phyloP scores from a whole-genome alignment of 164 flowering plant species.

The Buxus sempervirens region DNA sequence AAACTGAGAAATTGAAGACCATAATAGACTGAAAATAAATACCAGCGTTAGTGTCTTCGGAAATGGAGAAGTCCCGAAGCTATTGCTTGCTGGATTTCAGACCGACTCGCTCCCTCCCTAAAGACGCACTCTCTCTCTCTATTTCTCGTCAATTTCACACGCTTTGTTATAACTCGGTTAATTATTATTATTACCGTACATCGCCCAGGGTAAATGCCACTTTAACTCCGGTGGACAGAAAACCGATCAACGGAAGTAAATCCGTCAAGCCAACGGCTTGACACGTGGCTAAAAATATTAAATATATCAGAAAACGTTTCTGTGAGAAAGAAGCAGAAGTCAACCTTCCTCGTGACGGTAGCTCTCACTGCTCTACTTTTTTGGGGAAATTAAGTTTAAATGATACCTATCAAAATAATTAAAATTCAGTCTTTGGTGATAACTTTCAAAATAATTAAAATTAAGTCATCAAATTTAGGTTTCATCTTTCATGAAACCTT shows the following conservation, averaged over 20 bases:
- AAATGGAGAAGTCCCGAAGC: conserved; percentile 8
- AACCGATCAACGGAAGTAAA: conserved; percentile 29
- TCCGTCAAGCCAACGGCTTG: neutral
- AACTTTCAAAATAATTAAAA: too few species aligned
- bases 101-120: neutral
- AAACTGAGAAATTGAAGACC: neutral
- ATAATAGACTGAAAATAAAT: conserved; percentile 6
- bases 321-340: conserved; percentile 2
- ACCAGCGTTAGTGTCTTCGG: conserved; percentile 21
- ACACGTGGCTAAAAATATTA: conserved; percentile 14
- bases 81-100: conserved; percentile 11
- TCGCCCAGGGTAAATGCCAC: conserved; percentile 30
- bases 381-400: too few species aligned
- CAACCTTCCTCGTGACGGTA: conserved; percentile 25
- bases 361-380: too few species aligned
- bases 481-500: too few species aligned
- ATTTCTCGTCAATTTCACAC: conserved; percentile 5
- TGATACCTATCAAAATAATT: too few species aligned
- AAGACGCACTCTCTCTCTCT: conserved; percentile 4
- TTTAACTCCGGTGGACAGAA: conserved; percentile 26
- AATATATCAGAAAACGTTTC: conserved; percentile 15
- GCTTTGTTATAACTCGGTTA: conserved; percentile 16
- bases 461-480: too few species aligned
- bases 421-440: too few species aligned
- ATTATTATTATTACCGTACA: conserved; percentile 19